A percentile compares a stretch with the other conserved stretches of the same genome.
Conservation (phyloP, 495 filamentous ascomycete genomes). For the Penicillium pancosmium region DNA sequence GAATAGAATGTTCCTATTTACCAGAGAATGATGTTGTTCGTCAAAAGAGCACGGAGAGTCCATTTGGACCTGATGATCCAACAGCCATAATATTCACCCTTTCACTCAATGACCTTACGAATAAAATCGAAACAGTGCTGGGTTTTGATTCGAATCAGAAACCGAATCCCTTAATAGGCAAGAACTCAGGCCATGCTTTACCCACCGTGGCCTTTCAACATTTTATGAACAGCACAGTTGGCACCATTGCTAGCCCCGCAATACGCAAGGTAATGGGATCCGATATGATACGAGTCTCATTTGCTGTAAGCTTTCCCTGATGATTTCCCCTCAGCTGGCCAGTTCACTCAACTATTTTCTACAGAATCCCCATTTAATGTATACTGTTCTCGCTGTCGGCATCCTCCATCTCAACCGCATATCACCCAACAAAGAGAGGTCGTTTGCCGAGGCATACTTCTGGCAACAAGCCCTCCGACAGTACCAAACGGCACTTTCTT, state of each 20-base stretch:
- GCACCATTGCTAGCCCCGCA: constrained; percentile 30
- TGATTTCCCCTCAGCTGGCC: neutral
- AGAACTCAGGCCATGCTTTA: constrained; percentile 5
- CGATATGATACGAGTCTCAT: constrained; percentile 43
- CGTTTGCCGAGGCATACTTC: constrained; percentile 43
- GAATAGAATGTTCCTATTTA: constrained; percentile 26
- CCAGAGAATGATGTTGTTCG: neutral
- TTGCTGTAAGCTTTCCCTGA: constrained; percentile 29
- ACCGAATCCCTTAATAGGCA: neutral
- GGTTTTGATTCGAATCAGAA: constrained; percentile 6
- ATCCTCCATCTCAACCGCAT: constrained; percentile 43
- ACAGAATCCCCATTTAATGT: constrained; percentile 48
- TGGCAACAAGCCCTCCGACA: constrained; percentile 41
- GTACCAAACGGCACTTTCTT: constrained; percentile 30
- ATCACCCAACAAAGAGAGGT: constrained; percentile 27
- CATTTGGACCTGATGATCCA: neutral
- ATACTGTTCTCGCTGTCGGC: constrained; percentile 44
- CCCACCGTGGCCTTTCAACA: constrained; percentile 35
- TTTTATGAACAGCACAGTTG: constrained; percentile 35
- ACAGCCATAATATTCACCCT: constrained; percentile 18
- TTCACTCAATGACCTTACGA: constrained; percentile 21
- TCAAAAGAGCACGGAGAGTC: neutral
- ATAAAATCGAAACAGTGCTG: constrained; percentile 17
- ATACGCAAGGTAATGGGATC: constrained; percentile 39
- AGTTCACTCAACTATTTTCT: constrained; percentile 8